These are phyloP conservation scores for Colletotrichum simmondsii DNA, from an alignment of 2,329 filamentous ascomycete species.

Conservation along the genomic window DNA sequence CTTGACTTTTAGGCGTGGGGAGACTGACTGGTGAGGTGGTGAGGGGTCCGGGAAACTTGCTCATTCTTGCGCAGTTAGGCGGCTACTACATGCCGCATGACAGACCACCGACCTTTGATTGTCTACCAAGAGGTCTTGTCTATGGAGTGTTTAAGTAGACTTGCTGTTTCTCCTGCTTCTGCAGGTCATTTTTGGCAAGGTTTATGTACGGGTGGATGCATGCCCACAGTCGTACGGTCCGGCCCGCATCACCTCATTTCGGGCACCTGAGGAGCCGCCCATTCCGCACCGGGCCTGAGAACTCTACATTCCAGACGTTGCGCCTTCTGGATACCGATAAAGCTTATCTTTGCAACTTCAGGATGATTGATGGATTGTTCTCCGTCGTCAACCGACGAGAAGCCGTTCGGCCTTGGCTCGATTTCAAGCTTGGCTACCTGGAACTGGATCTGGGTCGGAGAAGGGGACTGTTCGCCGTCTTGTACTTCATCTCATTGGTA, in stretches of 20 bases:
- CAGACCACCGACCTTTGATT: not conserved
- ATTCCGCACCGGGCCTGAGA: not conserved
- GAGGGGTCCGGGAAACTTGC: conserved; percentile 30
- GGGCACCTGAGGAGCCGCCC: not conserved
- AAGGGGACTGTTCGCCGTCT: no score
- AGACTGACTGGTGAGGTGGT: not conserved
- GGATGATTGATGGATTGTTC: no score
- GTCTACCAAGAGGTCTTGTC: not conserved
- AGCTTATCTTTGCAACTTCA: no score
- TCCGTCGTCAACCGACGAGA: no score
- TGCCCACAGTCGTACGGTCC: not conserved
- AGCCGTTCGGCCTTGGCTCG: no score
- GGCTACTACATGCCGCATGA: not conserved
- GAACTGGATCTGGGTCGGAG: no score
- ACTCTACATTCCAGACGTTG: not conserved
- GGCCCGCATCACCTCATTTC: not conserved
- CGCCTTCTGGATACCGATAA: not conserved
- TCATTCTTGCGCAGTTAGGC: conserved; percentile 31
- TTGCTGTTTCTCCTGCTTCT: not conserved
- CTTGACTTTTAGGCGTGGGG: not conserved
- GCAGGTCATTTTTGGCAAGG: not conserved
- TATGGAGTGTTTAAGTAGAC: no score
- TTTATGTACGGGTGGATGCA: not conserved
- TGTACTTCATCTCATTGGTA: no score
- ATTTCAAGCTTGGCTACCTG: no score